Evolutionary conservation across 306 rosid species (phyloP).

Genomic region (Pachyrhizus erosus): DNA sequence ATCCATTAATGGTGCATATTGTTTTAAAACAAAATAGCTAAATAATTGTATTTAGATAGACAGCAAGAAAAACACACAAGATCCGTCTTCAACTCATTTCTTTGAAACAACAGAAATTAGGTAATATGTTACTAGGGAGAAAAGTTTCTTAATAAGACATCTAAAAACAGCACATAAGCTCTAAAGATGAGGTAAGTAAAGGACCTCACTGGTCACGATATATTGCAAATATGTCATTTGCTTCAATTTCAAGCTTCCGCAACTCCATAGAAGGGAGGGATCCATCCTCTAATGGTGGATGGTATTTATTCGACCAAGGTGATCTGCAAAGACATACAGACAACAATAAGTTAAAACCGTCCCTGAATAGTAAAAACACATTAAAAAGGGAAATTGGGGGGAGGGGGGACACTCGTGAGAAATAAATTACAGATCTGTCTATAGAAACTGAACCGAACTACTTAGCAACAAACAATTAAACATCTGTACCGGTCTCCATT

Average conservation of each 20-base stretch:
- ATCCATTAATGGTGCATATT: slow-evolving; percentile 60
- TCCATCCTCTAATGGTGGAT: slow-evolving; percentile 88
- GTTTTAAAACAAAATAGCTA: slow-evolving; percentile 34
- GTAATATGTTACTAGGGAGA: slow-evolving; percentile 2
- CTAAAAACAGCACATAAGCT: slow-evolving; percentile 18
- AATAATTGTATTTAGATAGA: not conserved
- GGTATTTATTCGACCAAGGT: slow-evolving; percentile 96
- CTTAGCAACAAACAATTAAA: slow-evolving; percentile 2
- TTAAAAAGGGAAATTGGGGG: not conserved
- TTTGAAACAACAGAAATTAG: slow-evolving; percentile 3
- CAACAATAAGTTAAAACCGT: not conserved
- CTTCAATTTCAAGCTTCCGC: slow-evolving; percentile 95
- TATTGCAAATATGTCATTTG: slow-evolving; percentile 87
- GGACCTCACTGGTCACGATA: slow-evolving; percentile 99
- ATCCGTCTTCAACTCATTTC: slow-evolving; percentile 23
- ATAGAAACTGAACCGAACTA: not conserved
- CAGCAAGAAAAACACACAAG: slow-evolving; percentile 28
- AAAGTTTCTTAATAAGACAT: slow-evolving; percentile 30
- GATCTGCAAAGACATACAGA: slow-evolving; percentile 64
- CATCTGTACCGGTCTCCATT: not conserved
- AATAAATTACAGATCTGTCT: slow-evolving; percentile 23
- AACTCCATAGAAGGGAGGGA: slow-evolving; percentile 73
- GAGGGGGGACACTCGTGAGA: not conserved
- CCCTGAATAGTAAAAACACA: slow-evolving; percentile 5
- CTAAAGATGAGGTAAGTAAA: slow-evolving; percentile 77